Evolutionary conservation across 108 stramenopile genomes (phyloP).

Genomic region (Pseudonitzschia pungens): DNA sequence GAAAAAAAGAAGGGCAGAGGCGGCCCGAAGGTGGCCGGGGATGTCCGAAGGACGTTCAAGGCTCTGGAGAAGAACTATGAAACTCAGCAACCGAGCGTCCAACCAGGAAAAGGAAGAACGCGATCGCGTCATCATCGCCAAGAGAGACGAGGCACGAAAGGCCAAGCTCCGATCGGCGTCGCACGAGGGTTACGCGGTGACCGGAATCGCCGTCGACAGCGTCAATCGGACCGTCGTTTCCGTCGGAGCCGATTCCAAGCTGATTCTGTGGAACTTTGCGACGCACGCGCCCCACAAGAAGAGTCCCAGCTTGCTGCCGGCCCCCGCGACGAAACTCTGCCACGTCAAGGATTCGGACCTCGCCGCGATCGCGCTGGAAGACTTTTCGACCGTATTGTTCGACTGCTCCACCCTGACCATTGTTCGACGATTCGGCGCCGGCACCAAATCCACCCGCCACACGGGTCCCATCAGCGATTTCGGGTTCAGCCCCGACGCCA

Average conservation of each 20-base stretch:
- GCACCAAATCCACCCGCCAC: constrained; percentile 41
- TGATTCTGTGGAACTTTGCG: constrained; percentile 90
- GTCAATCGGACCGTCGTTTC: constrained; percentile 83
- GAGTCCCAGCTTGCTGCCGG: constrained; percentile 65
- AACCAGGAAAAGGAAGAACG: constrained; percentile 68
- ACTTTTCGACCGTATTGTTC: constrained; percentile 67
- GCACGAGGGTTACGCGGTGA: constrained; percentile 69
- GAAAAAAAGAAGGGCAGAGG: constrained; percentile 19
- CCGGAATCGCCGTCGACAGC: constrained; percentile 91
- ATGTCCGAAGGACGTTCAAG: constrained; percentile 66
- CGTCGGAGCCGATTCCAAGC: constrained; percentile 81
- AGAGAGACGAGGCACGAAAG: constrained; percentile 38
- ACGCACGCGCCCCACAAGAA: constrained; percentile 85
- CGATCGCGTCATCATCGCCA: constrained; percentile 43
- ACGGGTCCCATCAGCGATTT: constrained; percentile 81
- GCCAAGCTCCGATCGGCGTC: constrained; percentile 56
- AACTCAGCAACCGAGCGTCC: constrained; percentile 59
- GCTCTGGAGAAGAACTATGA: constrained; percentile 74
- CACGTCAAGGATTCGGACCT: constrained; percentile 83
- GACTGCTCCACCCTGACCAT: constrained; percentile 71
- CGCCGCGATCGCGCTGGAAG: constrained; percentile 74
- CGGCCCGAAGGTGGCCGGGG: constrained; percentile 45
- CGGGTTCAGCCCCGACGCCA: constrained; percentile 89
- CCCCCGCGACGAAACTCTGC: constrained; percentile 70
- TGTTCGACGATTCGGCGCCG: constrained; percentile 69